A percentile compares a stretch with the other conserved stretches of the same genome.
Conservation (phyloP, 371 early-diverging fungal genomes). For the Lichtheimia hyalospora region DNA sequence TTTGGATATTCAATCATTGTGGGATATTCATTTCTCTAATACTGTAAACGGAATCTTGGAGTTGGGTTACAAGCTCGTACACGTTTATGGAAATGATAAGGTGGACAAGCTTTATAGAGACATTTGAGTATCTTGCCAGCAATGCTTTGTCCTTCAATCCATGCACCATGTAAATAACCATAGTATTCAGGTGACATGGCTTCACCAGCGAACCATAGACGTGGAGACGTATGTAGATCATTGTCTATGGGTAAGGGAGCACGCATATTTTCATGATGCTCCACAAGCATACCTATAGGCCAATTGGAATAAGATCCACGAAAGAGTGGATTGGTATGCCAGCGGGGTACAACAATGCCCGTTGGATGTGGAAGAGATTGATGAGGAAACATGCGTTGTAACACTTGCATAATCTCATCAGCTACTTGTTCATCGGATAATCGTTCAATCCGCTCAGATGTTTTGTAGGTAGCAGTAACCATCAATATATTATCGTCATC, state of each 20-base stretch:
- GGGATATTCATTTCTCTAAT: too few species aligned
- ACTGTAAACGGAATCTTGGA: too few species aligned
- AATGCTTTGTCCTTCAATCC: constrained; percentile 35
- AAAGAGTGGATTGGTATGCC: constrained; percentile 47
- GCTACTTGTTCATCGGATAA: constrained; percentile 25
- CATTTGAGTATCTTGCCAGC: constrained; percentile 27
- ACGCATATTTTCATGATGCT: constrained; percentile 47
- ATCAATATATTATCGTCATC: constrained; percentile 28
- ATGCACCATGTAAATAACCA: constrained; percentile 48
- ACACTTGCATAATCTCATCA: constrained; percentile 27
- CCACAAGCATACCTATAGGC: constrained; percentile 47
- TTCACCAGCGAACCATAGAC: constrained; percentile 49
- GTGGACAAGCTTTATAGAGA: constrained; percentile 17
- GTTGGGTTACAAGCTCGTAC: constrained; percentile 30
- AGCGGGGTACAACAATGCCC: constrained; percentile 40
- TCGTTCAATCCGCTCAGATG: constrained; percentile 39
- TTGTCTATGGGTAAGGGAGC: constrained; percentile 23
- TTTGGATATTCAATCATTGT: too few species aligned
- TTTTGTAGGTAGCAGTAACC: constrained; percentile 41
- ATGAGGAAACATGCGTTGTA: constrained; percentile 34
- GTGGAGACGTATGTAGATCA: constrained; percentile 3
- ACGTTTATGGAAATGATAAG: constrained; percentile 13
- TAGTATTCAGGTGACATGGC: constrained; percentile 40
- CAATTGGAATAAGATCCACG: constrained; percentile 49
- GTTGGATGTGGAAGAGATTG: constrained; percentile 14